Base-by-base conservation (phyloP, 768 basidiomycete genomes). In the Lentinula detonsa region DNA sequence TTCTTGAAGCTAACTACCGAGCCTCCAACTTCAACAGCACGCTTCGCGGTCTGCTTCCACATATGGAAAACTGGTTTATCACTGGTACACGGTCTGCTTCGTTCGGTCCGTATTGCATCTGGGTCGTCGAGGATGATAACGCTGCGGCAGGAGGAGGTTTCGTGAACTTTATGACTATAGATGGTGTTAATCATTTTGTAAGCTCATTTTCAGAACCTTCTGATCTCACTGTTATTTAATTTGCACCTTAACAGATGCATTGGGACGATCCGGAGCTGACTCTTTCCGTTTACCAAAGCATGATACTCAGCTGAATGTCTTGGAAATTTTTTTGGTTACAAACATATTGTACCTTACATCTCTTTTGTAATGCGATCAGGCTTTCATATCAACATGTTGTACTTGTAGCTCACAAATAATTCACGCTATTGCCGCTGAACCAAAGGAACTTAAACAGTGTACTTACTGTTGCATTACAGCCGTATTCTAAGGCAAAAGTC, bases 171-270 rank as follows among this genome's bases (percentile, higher is more conserved):
- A 62, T 63, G 57, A n/a, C 63, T 8, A 51, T 70, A 1, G 35
- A 61, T 1, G 66, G 65, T 11, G 34, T 54, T 10, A 71, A 70
- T 51, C 70, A 70, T 61, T 70, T 70, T 33, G 70, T 70, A 42
- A 51, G 70, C 64, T 18, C 48, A 23, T 49, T 28, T n/a, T 49
- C 16, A 21, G 28, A 28, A 28, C 28, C 45, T n/a, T 7, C 10
- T 31, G 1, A 21, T 49, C 28, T 49, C n/a, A 21, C 28, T 21
- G 5, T 49, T 5, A 49, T 13, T n/a, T 5, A 13, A 43, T 13
- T 39, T 7, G 13, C 42, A 43, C 13, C 16, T n/a, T 10, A 8
- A n/a, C 11, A 49, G 48, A 49, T 49, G 18, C 48, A 49, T 31
- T 49, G 48, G 48, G 48, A 49, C 21, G 10, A 23, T 31, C 48